Conservation (phyloP, 495 filamentous ascomycete species). For the Lineolata rhizophorae region DNA sequence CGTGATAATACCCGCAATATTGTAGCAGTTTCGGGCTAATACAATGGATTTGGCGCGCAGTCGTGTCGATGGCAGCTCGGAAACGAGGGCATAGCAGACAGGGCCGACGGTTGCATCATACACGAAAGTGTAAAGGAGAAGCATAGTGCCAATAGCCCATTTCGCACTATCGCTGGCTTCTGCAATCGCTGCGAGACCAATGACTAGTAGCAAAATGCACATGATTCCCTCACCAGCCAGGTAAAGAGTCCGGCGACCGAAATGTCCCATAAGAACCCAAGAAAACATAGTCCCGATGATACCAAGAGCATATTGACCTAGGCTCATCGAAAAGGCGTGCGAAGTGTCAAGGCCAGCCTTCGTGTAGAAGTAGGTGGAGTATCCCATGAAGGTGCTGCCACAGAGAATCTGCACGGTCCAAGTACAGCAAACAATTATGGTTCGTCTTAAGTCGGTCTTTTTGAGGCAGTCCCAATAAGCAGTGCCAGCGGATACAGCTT, state of each 20-base stretch:
- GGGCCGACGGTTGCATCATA: conserved; percentile 38
- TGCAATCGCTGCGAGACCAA: conserved; percentile 18
- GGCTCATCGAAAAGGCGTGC: conserved; percentile 14
- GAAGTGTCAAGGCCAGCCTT: conserved; percentile 34
- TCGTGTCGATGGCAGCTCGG: conserved; percentile 31
- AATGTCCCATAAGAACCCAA: conserved; percentile 16
- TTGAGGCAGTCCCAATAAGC: conserved; percentile 19
- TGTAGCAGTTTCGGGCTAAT: conserved; percentile 33
- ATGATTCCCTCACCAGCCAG: conserved; percentile 15
- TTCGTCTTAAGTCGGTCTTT: conserved; percentile 17
- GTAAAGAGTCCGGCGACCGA: conserved; percentile 19
- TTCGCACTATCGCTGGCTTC: conserved; percentile 11
- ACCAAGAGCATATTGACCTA: conserved; percentile 21
- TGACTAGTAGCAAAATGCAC: conserved; percentile 17
- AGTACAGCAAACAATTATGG: conserved; percentile 22
- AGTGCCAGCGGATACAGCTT: conserved; percentile 16
- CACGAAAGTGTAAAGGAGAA: conserved; percentile 28
- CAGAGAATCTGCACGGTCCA: conserved; percentile 71
- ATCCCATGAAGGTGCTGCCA: conserved; percentile 62
- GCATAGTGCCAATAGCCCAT: conserved; percentile 25
- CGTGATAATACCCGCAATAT: conserved; percentile 21
- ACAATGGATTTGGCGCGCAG: conserved; percentile 32
- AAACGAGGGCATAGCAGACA: conserved; percentile 36
- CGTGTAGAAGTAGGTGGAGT: conserved; percentile 59
- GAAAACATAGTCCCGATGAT: conserved; percentile 18